A percentile compares a stretch with the other conserved stretches of the same genome.
Conservation (phyloP, 192 early-diverging fungal genomes). For the Backusella mclennaniae region DNA sequence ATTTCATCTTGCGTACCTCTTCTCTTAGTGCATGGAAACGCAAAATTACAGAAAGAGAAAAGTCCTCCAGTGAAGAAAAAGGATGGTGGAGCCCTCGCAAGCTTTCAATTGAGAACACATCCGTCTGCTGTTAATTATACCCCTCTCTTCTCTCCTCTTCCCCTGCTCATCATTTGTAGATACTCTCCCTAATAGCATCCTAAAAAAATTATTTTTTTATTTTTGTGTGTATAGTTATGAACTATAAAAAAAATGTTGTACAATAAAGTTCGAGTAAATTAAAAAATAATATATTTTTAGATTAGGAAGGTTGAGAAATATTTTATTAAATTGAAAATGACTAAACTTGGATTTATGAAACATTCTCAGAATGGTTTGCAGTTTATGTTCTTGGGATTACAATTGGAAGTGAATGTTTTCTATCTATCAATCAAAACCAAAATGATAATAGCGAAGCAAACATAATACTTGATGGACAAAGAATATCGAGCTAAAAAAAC, state of each 20-base stretch:
- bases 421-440: background rate
- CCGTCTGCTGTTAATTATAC: conserved; percentile 5
- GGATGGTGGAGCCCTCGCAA: conserved; percentile 6
- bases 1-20: conserved; percentile 1
- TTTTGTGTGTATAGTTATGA: background rate
- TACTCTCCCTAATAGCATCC: background rate
- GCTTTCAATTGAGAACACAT: conserved; percentile 1
- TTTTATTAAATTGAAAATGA: background rate
- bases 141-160: background rate
- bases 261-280: conserved; percentile 9
- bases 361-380: background rate
- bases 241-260: conserved; percentile 1
- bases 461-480: background rate
- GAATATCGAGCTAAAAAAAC: background rate
- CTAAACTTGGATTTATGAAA: conserved; percentile 5
- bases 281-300: conserved; percentile 9
- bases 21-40: conserved; percentile 5
- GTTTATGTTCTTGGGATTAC: background rate
- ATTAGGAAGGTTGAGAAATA: background rate
- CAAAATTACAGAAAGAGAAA: background rate
- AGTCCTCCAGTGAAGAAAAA: background rate
- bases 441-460: background rate
- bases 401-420: background rate
- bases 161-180: conserved; percentile 8
- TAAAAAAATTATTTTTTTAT: background rate